Base-by-base conservation (phyloP, 129 eudicot species). In the Silybum marianum region DNA sequence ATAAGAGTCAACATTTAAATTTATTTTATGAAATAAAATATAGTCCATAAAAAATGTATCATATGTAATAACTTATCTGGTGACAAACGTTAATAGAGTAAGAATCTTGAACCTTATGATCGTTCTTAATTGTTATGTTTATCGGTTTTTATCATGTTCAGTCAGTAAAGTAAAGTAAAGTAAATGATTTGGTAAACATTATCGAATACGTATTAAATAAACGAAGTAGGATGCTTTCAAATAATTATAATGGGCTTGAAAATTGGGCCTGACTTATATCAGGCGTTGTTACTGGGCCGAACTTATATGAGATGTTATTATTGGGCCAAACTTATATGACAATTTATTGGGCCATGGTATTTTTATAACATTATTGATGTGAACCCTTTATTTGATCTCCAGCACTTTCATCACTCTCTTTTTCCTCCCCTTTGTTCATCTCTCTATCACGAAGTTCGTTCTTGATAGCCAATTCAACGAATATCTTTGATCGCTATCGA, bases 401-500 rank as follows among this genome's bases (percentile, higher is more conserved):
- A 24, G 3, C 16, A 44, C 16, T 23, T 16, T 14, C 25, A 44
- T 34, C 46, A 13, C 58, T 32, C 30, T 34, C 11, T 28, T 19
- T 25, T 11, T 36, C 71, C 36, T 36, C 11, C 40, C 36, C 26
- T 24, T 40, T 34, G 60, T 23, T 34, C 78, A 39, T 36, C 2
- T 44, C 9, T 21, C 76, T 65, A 46, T 66, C 78, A 14, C 46
- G 0, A 40, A 40, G 42, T 80, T 69, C 26, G 24, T 39, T 72
- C 18, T 36, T 72, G 32, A 72, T 54, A 21, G 18, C 60, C 18
- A 39, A 72, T 46, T 8, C 38, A 46, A 26, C 69, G 1, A 74
- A 26, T 18, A 16, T 75, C 13, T 60, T 28, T 26, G 68, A 67
- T 75, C 67, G 51, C 81, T 46, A 78, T 54, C 83, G 85, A 19